These are phyloP conservation scores for Xylaria castorea DNA, from an alignment of 495 filamentous ascomycete genomes.

Conservation along the genomic window DNA sequence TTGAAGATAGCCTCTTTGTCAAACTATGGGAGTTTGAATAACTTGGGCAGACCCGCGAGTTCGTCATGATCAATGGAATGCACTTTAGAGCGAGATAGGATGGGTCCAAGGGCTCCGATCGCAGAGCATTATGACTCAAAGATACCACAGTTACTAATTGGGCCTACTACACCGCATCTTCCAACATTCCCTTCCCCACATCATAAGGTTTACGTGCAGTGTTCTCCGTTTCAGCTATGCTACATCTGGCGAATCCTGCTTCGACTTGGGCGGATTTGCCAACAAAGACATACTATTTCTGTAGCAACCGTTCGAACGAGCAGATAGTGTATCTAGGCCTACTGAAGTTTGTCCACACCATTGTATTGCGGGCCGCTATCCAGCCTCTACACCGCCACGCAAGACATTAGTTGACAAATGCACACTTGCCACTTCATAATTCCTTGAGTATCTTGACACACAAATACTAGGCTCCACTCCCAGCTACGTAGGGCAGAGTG, in stretches of 20 bases:
- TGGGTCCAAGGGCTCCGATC: conserved; percentile 18
- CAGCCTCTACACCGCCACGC: conserved; percentile 33
- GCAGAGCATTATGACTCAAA: conserved; percentile 23
- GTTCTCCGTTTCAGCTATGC: neutral
- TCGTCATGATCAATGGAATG: neutral
- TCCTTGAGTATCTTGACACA: conserved; percentile 34
- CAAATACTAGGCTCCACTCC: conserved; percentile 36
- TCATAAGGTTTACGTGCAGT: conserved; percentile 6
- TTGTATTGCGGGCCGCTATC: conserved; percentile 8
- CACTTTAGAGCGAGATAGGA: neutral
- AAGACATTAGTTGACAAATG: conserved; percentile 38
- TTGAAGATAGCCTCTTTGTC: conserved; percentile 57
- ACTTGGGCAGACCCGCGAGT: neutral
- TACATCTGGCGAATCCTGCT: conserved; percentile 1
- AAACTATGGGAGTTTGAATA: conserved; percentile 63
- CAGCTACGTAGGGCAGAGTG: conserved; percentile 42
- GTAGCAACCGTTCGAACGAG: conserved; percentile 12
- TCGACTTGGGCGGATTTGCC: conserved; percentile 16
- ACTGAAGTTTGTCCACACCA: conserved; percentile 10
- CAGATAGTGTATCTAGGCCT: conserved; percentile 7
- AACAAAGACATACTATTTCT: conserved; percentile 24
- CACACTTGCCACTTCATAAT: conserved; percentile 33
- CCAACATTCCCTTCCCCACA: conserved; percentile 10
- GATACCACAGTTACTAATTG: conserved; percentile 18
- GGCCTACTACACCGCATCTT: conserved; percentile 15